Percentiles rank a stretch among this genome's conserved stretches.
phyloP scores from a whole-genome alignment of 1,139 yeast genomes.

The Geotrichum armillariae region DNA sequence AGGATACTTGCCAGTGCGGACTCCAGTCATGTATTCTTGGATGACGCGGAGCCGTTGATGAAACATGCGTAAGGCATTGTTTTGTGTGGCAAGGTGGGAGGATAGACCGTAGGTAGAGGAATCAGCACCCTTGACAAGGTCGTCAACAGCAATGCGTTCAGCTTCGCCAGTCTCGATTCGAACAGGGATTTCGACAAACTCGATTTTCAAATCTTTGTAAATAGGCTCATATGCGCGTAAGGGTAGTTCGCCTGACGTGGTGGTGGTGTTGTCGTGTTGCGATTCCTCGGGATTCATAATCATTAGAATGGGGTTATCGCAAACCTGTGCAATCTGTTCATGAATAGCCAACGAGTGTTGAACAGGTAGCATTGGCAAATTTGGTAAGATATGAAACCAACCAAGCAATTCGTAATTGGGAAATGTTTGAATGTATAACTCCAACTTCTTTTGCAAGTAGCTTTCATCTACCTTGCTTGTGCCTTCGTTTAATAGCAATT shows the following conservation, averaged over 20 bases:
- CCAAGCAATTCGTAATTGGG: conserved; percentile 38
- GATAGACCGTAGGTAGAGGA: conserved; percentile 22
- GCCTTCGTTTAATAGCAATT: conserved; percentile 28
- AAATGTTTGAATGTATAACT: conserved; percentile 35
- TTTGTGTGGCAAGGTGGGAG: conserved; percentile 34
- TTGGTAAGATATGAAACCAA: conserved; percentile 34
- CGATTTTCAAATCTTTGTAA: conserved; percentile 27
- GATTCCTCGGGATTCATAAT: conserved; percentile 16
- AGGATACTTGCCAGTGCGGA: conserved; percentile 24
- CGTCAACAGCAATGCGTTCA: conserved; percentile 40
- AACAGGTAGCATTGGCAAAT: conserved; percentile 25
- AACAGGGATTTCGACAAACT: conserved; percentile 31
- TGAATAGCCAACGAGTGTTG: conserved; percentile 28
- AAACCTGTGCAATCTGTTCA: conserved; percentile 25
- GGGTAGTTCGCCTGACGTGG: too few species aligned
- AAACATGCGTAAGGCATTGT: conserved; percentile 37
- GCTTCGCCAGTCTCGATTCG: conserved; percentile 39
- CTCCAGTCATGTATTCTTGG: conserved; percentile 29
- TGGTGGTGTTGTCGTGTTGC: conserved; percentile 20
- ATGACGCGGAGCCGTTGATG: conserved; percentile 32
- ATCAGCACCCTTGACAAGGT: conserved; percentile 33
- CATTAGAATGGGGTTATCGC: conserved; percentile 27
- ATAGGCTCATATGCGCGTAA: conserved; percentile 35
- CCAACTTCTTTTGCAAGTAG: conserved; percentile 29
- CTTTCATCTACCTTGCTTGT: conserved; percentile 30